Conservation (phyloP, 805 yeast genomes). For the Barnettozyma pratensis region DNA sequence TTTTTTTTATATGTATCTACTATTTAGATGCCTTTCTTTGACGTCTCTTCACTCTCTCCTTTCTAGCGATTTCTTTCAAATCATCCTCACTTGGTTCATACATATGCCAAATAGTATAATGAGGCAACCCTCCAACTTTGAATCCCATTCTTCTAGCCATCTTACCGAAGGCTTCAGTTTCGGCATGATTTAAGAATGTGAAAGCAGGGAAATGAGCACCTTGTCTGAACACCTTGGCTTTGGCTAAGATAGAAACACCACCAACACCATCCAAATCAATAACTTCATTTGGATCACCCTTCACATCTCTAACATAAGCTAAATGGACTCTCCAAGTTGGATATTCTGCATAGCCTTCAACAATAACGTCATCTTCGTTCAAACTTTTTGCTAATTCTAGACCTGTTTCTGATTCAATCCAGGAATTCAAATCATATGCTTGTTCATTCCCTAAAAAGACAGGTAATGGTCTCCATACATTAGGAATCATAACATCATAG, state of each 20-base stretch:
- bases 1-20: not conserved
- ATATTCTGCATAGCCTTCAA: slow-evolving; percentile 83
- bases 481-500: slow-evolving; percentile 73
- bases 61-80: slow-evolving; percentile 58
- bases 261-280: slow-evolving; percentile 81
- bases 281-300: slow-evolving; percentile 59
- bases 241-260: slow-evolving; percentile 76
- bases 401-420: slow-evolving; percentile 87
- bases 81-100: slow-evolving; percentile 88
- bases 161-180: slow-evolving; percentile 84
- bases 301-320: slow-evolving; percentile 60
- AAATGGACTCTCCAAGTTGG: slow-evolving; percentile 83
- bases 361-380: slow-evolving; percentile 80
- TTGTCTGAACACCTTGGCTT: slow-evolving; percentile 66
- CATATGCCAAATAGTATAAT: slow-evolving; percentile 87
- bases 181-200: slow-evolving; percentile 80
- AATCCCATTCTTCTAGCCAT: slow-evolving; percentile 76
- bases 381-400: slow-evolving; percentile 56
- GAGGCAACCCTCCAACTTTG: slow-evolving; percentile 82
- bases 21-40: slow-evolving; percentile 8
- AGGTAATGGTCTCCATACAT: slow-evolving; percentile 97
- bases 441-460: slow-evolving; percentile 86
- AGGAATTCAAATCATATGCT: slow-evolving; percentile 93
- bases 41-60: slow-evolving; percentile 63
- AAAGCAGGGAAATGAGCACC: slow-evolving; percentile 86